Evolutionary conservation across 768 basidiomycete genomes (phyloP), one percentile per base, ranked within the genome.

Genomic region (Boletellus emodensis): DNA sequence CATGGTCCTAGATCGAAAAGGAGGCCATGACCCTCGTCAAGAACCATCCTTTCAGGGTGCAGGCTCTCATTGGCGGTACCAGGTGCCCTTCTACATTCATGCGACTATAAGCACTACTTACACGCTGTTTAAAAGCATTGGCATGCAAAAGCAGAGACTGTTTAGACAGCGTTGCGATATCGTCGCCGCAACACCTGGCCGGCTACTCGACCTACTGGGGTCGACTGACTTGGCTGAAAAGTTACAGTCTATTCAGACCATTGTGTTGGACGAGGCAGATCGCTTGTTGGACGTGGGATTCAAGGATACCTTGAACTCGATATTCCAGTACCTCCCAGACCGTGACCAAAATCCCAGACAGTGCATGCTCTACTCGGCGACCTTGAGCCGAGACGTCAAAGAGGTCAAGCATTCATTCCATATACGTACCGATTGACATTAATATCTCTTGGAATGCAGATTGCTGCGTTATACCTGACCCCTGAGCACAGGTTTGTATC

Each of bases 241-340:
- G 34, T 62, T 84, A 40, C 34, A 54, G 5, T 54, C 64, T 26
- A 65, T 82, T 7, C 65, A 72, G 35, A 71, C 73, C 7, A 54
- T 86, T 56, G 77, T 88, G 3, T 71, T 86, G 54, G 87, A 89
- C 61, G 87, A 89, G 67, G 87, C 86, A 11, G 87, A 90, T 63
- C 72, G 87, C 32, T 65, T 90, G 14, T 73, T 89, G 17, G 87
- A 89, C 59, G 76, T 85, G 61, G 87, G 87, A 43, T 90, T 90
- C 62, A 80, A 77, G 40, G 75, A 75, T 9, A 81, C 83, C 37
- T 71, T 90, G 52, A 82, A 86, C 60, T 81, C 82, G 47, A 85
- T 90, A 48, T 63, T 85, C 9, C 24, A 51, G 0, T 64, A 60
- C 50, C 61, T 79, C 33, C 77, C 77, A 2, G 55, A 71, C 30